These are phyloP conservation scores for Botrytis cinerea DNA, from an alignment of 2,329 filamentous ascomycete species.

Conservation along the genomic window DNA sequence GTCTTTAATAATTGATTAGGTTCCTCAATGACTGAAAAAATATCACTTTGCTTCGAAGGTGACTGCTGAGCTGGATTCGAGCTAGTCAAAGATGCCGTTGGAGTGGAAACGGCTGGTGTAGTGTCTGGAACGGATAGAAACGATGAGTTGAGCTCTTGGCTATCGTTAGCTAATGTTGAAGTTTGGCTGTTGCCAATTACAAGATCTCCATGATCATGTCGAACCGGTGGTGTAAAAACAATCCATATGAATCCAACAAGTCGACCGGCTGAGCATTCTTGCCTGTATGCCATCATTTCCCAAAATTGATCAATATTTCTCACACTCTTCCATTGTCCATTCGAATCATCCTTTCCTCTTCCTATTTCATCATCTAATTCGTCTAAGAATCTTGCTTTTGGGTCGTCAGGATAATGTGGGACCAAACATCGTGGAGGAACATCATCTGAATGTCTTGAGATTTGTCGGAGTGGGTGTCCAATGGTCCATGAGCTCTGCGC, in stretches of 20 bases:
- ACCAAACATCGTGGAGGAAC: slow-evolving; percentile 82
- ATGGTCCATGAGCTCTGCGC: slow-evolving; percentile 58
- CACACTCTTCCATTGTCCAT: slow-evolving; percentile 80
- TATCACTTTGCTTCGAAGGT: slow-evolving; percentile 21
- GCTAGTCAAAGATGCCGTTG: slow-evolving; percentile 29
- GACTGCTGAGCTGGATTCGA: slow-evolving; percentile 28
- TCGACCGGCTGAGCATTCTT: slow-evolving; percentile 91
- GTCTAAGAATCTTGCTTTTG: slow-evolving; percentile 84
- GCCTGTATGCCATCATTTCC: slow-evolving; percentile 97
- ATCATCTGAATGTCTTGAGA: slow-evolving; percentile 63
- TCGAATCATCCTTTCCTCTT: slow-evolving; percentile 56
- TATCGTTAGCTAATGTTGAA: slow-evolving; percentile 25
- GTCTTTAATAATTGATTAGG: slow-evolving; percentile 17
- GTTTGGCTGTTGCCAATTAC: slow-evolving; percentile 31
- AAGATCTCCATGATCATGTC: slow-evolving; percentile 24
- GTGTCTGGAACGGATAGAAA: slow-evolving; percentile 11
- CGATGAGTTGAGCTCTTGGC: slow-evolving; percentile 23
- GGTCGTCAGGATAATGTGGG: slow-evolving; percentile 91
- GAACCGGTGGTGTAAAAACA: slow-evolving; percentile 57
- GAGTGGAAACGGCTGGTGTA: slow-evolving; percentile 31
- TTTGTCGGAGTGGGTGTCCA: slow-evolving; percentile 67
- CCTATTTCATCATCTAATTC: slow-evolving; percentile 84
- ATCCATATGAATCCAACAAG: slow-evolving; percentile 96
- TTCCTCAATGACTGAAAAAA: slow-evolving; percentile 21
- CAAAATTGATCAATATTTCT: slow-evolving; percentile 88